phyloP scores from a whole-genome alignment of 768 basidiomycete species.

The Russula foetens region DNA sequence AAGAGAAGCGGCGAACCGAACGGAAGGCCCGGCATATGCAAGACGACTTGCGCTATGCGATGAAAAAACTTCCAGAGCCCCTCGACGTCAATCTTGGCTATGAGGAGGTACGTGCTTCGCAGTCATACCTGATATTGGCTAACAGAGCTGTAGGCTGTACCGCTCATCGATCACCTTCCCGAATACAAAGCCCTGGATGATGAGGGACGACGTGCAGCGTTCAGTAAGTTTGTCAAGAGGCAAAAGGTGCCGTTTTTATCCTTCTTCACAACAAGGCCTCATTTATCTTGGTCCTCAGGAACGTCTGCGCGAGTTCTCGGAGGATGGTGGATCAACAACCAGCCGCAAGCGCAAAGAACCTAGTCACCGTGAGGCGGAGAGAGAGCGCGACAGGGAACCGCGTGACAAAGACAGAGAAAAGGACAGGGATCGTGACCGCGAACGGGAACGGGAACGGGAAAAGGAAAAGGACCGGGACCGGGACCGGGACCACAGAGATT shows the following conservation, averaged over 20 bases:
- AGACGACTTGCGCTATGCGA: conserved; percentile 92
- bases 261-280: background rate
- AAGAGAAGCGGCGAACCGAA: conserved; percentile 83
- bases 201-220: conserved; percentile 74
- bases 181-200: conserved; percentile 87
- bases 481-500: conserved; percentile 18
- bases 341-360: conserved; percentile 80
- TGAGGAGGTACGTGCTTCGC: conserved; percentile 57
- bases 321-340: conserved; percentile 74
- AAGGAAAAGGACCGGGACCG: conserved; percentile 23
- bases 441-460: conserved; percentile 27
- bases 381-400: conserved; percentile 33
- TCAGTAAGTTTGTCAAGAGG: conserved; percentile 79
- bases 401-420: conserved; percentile 30
- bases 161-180: conserved; percentile 70
- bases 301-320: conserved; percentile 65
- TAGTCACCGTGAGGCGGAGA: conserved; percentile 22
- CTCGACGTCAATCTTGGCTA: conserved; percentile 68
- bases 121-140: conserved; percentile 8
- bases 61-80: conserved; percentile 81
- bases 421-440: conserved; percentile 29
- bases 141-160: conserved; percentile 44
- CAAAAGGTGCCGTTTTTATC: conserved; percentile 56
- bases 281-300: conserved; percentile 40
- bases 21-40: conserved; percentile 79